Base-by-base conservation (phyloP, 2,329 filamentous ascomycete species). In the Triangularia setosa region DNA sequence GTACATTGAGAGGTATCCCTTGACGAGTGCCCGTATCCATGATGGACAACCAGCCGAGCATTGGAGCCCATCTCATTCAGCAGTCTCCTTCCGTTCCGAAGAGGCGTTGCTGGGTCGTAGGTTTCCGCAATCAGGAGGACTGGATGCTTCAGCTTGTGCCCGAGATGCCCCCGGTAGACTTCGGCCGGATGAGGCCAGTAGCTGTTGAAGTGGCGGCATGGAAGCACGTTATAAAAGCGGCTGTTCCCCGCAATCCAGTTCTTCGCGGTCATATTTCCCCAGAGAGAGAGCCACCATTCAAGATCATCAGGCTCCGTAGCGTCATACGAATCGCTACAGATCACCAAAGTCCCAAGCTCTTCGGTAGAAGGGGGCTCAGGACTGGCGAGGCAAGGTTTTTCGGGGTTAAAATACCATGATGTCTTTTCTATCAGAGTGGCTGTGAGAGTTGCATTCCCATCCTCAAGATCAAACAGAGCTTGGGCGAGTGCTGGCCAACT, bases 21-120 rank as follows among this genome's bases (percentile, higher is more conserved):
- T 3, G 79, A 80, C 12, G 78, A 76, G 64, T 83, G 81, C 0
- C 81, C 81, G 58, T 82, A 83, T 4, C 81, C 81, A 62, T 83
- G 81, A 62, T 83, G 81, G 4, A 72, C 80, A 33, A 83, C 73
- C 18, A 83, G 71, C 5, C 80, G 69, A n/a, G 81, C 80, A 62
- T 83, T 83, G 7, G 69, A 61, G 0, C 80, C 81, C 80, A 83
- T 82, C 61, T 81, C 80, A 0, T 67, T 59, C 18, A 78, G 63
- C 2, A 83, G 73, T 25, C 80, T 72, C 12, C 79, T 72, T 0
- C 80, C 81, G 62, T 83, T 83, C 4, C 80, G 76, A 53, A 83
- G 69, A 4, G 81, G 81, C 6, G 81, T 83, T 1, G 81, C 81
- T 0, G 81, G 81, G 63, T 83, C 81, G 63, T 83, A 79, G 4